Evolutionary conservation across 2,329 filamentous ascomycete genomes (phyloP).

Genomic region (Passalora sequoiae): DNA sequence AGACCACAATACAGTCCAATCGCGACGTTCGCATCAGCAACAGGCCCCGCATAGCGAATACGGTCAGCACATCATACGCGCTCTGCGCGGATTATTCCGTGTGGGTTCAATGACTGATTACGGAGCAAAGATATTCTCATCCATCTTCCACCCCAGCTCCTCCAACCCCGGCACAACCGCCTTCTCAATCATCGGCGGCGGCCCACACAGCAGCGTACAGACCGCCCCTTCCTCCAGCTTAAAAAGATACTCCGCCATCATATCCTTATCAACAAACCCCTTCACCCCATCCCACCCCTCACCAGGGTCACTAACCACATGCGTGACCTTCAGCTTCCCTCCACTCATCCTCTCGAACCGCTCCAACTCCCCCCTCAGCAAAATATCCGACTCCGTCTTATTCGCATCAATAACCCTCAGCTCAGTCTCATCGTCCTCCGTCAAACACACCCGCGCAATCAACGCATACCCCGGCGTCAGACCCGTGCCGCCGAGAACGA

Average conservation of each 20-base stretch:
- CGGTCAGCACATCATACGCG: too few relatives aligned
- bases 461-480: constrained; percentile 51
- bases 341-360: constrained; percentile 36
- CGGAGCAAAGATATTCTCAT: constrained; percentile 11
- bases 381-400: constrained; percentile 45
- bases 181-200: constrained; percentile 49
- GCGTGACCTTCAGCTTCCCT: constrained; percentile 42
- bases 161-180: constrained; percentile 46
- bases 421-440: constrained; percentile 31
- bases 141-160: constrained; percentile 21
- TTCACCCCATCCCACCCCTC: constrained; percentile 44
- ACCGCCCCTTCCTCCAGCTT: constrained; percentile 39
- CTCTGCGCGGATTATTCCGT: too few relatives aligned
- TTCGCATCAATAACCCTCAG: constrained; percentile 47
- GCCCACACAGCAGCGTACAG: constrained; percentile 49
- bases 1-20: too few relatives aligned
- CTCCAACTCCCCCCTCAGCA: constrained; percentile 43
- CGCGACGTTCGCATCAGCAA: too few relatives aligned
- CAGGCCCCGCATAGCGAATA: too few relatives aligned
- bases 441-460: constrained; percentile 41
- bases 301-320: constrained; percentile 45
- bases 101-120: too few relatives aligned
- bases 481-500: constrained; percentile 49
- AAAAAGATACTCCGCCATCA: constrained; percentile 42
- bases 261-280: constrained; percentile 42